These are phyloP conservation scores for Cystofilobasidium bisporidii DNA, from an alignment of 768 basidiomycete genomes.

Conservation along the genomic window DNA sequence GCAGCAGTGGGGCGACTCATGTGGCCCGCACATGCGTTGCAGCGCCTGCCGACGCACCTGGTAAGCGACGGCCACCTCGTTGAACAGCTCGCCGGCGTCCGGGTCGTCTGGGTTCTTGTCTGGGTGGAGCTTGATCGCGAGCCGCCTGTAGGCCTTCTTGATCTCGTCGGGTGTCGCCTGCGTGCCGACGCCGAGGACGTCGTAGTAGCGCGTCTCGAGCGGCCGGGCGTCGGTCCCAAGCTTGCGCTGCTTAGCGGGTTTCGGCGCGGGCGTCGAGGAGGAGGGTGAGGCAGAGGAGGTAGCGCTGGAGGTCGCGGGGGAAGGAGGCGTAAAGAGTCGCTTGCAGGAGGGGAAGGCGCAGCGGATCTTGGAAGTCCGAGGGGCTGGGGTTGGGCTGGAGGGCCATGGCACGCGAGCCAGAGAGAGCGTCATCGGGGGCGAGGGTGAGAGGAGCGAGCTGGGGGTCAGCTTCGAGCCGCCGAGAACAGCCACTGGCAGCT, in stretches of 20 bases:
- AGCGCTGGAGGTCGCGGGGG: not conserved
- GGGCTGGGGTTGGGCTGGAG: slow-evolving; percentile 12
- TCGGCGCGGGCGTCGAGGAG: slow-evolving; percentile 1
- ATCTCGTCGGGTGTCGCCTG: slow-evolving; percentile 12
- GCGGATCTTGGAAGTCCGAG: slow-evolving; percentile 15
- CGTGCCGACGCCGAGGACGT: slow-evolving; percentile 5
- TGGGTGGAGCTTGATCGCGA: slow-evolving; percentile 28
- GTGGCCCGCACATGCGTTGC: no score
- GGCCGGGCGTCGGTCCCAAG: slow-evolving; percentile 21
- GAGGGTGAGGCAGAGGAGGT: not conserved
- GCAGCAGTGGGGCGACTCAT: not conserved
- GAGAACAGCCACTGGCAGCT: no score
- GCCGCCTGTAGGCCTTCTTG: slow-evolving; percentile 29
- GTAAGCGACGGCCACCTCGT: slow-evolving; percentile 22
- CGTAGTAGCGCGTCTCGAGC: slow-evolving; percentile 13
- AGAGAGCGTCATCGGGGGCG: not conserved
- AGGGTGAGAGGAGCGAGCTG: not conserved
- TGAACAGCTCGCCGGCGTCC: slow-evolving; percentile 27
- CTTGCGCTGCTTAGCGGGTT: not conserved
- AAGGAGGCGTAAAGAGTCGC: slow-evolving; percentile 22
- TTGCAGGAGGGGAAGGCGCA: slow-evolving; percentile 11
- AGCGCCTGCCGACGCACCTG: no score
- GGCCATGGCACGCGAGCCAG: not conserved
- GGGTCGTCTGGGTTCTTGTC: slow-evolving; percentile 25
- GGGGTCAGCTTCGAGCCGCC: no score